Evolutionary conservation across 495 filamentous ascomycete genomes (phyloP).

Genomic region (Amphirosellinia nigrospora): DNA sequence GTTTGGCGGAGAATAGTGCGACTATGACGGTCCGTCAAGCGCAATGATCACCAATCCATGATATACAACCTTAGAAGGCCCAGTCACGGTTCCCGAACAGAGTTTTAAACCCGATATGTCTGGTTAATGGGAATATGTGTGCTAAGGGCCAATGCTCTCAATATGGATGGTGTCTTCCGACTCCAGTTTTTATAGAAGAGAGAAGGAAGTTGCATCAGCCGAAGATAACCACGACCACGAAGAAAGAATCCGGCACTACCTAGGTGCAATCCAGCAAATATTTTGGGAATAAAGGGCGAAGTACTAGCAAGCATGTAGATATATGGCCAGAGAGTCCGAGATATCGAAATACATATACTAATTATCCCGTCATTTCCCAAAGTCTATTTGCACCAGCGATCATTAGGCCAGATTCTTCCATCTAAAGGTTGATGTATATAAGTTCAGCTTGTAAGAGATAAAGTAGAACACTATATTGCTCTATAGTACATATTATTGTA

Average conservation of each 20-base stretch:
- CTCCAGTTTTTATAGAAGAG: neutral
- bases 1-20: neutral
- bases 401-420: no score
- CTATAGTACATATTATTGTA: no score
- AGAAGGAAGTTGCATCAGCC: neutral
- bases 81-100: neutral
- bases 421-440: no score
- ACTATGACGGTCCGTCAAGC: neutral
- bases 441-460: no score
- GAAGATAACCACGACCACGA: neutral
- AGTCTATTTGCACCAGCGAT: no score
- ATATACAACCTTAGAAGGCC: neutral
- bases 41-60: neutral
- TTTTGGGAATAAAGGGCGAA: neutral
- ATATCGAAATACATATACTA: neutral
- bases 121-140: neutral
- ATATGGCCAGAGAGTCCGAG: neutral
- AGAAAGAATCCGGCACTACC: neutral
- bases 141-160: neutral
- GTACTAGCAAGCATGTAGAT: neutral
- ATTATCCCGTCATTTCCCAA: no score
- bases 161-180: neutral
- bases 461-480: no score
- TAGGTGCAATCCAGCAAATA: neutral
- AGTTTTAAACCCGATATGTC: neutral